Evolutionary conservation across 306 rosid species (phyloP).

Genomic region (Cicer chorassanicum): DNA sequence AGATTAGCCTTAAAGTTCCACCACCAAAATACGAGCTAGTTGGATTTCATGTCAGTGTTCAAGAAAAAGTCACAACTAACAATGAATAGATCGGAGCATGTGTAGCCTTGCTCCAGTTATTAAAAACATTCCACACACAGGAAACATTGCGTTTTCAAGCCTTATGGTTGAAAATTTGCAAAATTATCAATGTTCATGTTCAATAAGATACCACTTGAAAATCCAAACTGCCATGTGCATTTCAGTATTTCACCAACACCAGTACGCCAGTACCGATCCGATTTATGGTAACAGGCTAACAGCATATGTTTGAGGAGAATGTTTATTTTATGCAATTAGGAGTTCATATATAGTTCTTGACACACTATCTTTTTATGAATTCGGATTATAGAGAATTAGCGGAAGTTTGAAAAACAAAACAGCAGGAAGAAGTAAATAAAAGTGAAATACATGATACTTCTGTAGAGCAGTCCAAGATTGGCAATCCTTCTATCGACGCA

Average conservation of each 20-base stretch:
- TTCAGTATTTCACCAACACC: constrained; percentile 33
- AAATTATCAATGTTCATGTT: constrained; percentile 14
- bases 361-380: not conserved
- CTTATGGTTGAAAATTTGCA: constrained; percentile 1
- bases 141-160: constrained; percentile 15
- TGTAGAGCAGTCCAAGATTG: constrained; percentile 74
- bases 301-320: not conserved
- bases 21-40: constrained; percentile 27
- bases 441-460: constrained; percentile 74
- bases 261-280: not conserved
- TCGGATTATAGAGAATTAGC: constrained; percentile 7
- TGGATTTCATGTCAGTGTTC: constrained; percentile 3
- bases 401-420: constrained; percentile 30
- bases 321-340: constrained; percentile 14
- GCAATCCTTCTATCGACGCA: constrained; percentile 75
- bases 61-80: not conserved
- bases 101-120: not conserved
- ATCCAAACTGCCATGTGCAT: constrained; percentile 19
- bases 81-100: not conserved
- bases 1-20: constrained; percentile 35
- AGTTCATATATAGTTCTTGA: constrained; percentile 12
- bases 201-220: constrained; percentile 36
- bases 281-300: constrained; percentile 17
- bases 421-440: constrained; percentile 36
- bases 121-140: not conserved